Conservation (phyloP, 768 basidiomycete species). For the Coprinellus micaceus region DNA sequence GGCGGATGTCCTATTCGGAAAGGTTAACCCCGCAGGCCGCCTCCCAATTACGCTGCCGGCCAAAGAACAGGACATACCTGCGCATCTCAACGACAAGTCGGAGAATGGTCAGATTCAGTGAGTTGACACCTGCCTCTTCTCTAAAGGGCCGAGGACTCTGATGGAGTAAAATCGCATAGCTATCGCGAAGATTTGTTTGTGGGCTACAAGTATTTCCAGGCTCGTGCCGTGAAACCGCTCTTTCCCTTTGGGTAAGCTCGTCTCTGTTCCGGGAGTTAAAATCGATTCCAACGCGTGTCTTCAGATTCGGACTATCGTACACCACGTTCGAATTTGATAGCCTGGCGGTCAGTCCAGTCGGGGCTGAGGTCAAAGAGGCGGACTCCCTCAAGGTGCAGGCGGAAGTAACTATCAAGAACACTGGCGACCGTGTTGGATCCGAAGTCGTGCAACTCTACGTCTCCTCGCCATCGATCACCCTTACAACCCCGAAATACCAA, state of each 20-base stretch:
- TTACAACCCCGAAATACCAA: slow-evolving; percentile 56
- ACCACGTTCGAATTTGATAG: slow-evolving; percentile 60
- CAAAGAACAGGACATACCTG: slow-evolving; percentile 58
- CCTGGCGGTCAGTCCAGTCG: slow-evolving; percentile 31
- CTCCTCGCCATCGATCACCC: slow-evolving; percentile 43
- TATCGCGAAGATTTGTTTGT: slow-evolving; percentile 64
- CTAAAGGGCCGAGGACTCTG: too few species aligned
- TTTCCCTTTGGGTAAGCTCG: slow-evolving; percentile 62
- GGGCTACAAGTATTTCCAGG: slow-evolving; percentile 68
- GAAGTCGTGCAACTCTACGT: slow-evolving; percentile 70
- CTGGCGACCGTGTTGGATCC: slow-evolving; percentile 48
- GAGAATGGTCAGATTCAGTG: slow-evolving; percentile 55
- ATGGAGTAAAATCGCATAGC: too few species aligned
- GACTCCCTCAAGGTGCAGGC: slow-evolving; percentile 34
- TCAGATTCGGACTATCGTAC: slow-evolving; percentile 64
- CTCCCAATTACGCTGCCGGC: slow-evolving; percentile 61
- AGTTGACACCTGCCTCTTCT: slow-evolving; percentile 10
- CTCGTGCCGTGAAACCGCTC: slow-evolving; percentile 47
- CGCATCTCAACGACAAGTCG: slow-evolving; percentile 53
- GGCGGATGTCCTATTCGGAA: slow-evolving; percentile 61
- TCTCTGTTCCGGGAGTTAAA: not conserved
- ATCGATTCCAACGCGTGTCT: not conserved
- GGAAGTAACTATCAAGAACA: slow-evolving; percentile 52
- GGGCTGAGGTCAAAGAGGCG: slow-evolving; percentile 16
- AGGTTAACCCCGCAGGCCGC: slow-evolving; percentile 56